Evolutionary conservation across 2,329 filamentous ascomycete species (phyloP), one percentile per base, ranked within the genome.

Genomic region (Aspergillus thermomutatus): DNA sequence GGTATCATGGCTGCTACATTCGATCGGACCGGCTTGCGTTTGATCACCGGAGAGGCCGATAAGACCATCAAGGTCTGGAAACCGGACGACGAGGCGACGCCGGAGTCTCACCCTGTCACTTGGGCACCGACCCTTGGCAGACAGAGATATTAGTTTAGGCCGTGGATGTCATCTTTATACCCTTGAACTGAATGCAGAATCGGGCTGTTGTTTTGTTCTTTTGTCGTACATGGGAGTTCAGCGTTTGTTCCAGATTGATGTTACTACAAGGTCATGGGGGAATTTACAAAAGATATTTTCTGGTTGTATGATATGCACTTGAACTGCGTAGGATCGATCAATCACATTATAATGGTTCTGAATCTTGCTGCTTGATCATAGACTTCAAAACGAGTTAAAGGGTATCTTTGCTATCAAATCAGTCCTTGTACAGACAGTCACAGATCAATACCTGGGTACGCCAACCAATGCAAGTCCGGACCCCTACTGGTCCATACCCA

Each of bases 31-130:
- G 94, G 94, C 0, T 71, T 97, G 68, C 85, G 94, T 64, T 79
- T 99, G 65, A 96, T 99, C 61, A 92, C 90, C 21, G 95, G 95
- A 48, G 94, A 99, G 77, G 91, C 92, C 5, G 94, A 99, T 73
- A 99, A 99, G 82, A 96, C 92, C 0, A 96, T 97, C 74, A 97
- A 99, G 83, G 86, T 99, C 56, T 99, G 94, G 94, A 95, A 92
- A 75, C 89, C 88, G 64, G 94, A 99, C 72, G 91, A 95, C 49
- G 85, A 88, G 53, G 94, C 94, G 19, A 97, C 93, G 0, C 89
- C 89, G 40, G 91, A 97, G 73, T 90, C 89, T 1, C 92, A 97
- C 75, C 94, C 94, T 2, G 75, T 99, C 46, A 88, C 95, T 47
- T 99, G 94, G 94, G 91, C 90, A 69, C 92, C 92, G 23, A 90